Base-by-base conservation (phyloP, 140 eudicot genomes). In the Anethum foeniculum region DNA sequence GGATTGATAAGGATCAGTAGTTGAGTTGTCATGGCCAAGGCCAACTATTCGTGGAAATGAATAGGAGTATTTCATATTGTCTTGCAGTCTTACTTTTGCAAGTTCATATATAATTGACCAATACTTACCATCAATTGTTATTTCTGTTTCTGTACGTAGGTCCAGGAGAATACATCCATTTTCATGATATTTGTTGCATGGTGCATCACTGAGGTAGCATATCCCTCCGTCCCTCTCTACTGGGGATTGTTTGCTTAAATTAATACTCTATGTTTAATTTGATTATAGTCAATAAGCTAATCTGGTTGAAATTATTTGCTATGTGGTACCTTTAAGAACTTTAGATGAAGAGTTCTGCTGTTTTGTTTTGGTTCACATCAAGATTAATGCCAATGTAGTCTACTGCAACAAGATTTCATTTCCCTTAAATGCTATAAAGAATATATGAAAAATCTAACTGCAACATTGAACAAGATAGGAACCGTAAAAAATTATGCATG, bases 171-270 rank as follows among this genome's bases (percentile, higher is more conserved):
- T 39, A 91, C 91, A 25, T 84, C 96, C 25, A 88, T 92, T 51
- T 89, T 92, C 86, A 76, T 89, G 44, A 88, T 95, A 43, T 95
- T 95, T 85, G 77, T 88, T 56, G 88, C 95, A 52, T 95, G 99
- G 99, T 86, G 97, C 87, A 78, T 82, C 81, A 84, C 87, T 64
- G 99, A 90, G 89, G 99, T 95, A 83, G 83, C 65, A 76, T 19
- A 51, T 15, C 56, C 72, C 80, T 77, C 51, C 76, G 46, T 43
- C 73, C 68, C 54, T 41, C 60, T 44, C 28, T 41, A 43, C 68
- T 43, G 30, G 2, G 6, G 30, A 41, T 41, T 75, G 23, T 28
- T 41, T 47, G 13, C 19, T 23, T 13, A 18, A 41, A 0, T 72
- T 41, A 58, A 6, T 75, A 23, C 43, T 39, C 15, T 73, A 38